A percentile compares a stretch with the other conserved stretches of the same genome.
Evolutionary conservation across 306 rosid species (phyloP).

Genomic region (Potentilla sterilis): DNA sequence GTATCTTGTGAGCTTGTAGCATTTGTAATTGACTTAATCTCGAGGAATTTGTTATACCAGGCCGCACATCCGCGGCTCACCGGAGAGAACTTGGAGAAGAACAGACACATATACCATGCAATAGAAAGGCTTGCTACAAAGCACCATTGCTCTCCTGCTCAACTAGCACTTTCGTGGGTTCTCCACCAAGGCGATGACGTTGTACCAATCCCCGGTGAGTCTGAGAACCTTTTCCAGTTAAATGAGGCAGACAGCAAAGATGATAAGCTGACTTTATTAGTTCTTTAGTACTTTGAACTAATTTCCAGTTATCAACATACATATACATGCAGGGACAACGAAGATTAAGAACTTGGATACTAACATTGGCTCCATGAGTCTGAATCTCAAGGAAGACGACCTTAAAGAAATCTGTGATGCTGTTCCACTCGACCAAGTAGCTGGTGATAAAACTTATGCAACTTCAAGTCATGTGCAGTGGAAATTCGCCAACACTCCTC

Average conservation of each 20-base stretch:
- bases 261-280: no score
- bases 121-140: slow-evolving; percentile 46
- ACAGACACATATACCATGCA: slow-evolving; percentile 42
- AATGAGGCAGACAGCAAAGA: neutral
- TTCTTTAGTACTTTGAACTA: no score
- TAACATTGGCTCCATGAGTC: slow-evolving; percentile 44
- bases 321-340: slow-evolving; percentile 2
- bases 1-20: neutral
- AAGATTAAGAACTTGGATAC: slow-evolving; percentile 31
- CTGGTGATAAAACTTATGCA: slow-evolving; percentile 30
- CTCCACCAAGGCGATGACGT: slow-evolving; percentile 61
- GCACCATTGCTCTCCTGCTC: slow-evolving; percentile 54
- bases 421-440: slow-evolving; percentile 43
- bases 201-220: slow-evolving; percentile 47
- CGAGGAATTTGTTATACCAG: slow-evolving; percentile 14
- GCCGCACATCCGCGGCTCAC: slow-evolving; percentile 39
- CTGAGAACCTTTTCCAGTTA: neutral
- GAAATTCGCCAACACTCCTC: no score
- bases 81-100: slow-evolving; percentile 41
- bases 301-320: no score
- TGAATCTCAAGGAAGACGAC: slow-evolving; percentile 39
- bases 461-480: neutral
- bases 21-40: neutral
- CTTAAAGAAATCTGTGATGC: slow-evolving; percentile 46
- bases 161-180: slow-evolving; percentile 70